Evolutionary conservation across 108 stramenopile species (phyloP).

Genomic region (Fragilaria crotonensis): DNA sequence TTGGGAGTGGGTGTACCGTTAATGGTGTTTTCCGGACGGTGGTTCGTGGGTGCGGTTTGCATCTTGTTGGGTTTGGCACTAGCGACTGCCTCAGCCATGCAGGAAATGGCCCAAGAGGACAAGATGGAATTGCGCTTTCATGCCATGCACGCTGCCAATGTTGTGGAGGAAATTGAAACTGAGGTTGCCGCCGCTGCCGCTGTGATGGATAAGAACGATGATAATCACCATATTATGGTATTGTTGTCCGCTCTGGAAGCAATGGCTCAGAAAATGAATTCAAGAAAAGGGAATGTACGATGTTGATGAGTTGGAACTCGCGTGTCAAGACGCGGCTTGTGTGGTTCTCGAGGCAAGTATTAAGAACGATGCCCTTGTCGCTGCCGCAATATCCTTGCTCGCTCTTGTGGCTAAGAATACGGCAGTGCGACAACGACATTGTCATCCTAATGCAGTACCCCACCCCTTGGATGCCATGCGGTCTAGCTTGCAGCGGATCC

Average conservation of each 20-base stretch:
- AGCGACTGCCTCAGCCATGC: constrained; percentile 9
- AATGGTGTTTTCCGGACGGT: constrained; percentile 18
- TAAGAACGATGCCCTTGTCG: constrained; percentile 61
- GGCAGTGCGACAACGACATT: constrained; percentile 26
- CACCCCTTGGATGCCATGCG: constrained; percentile 31
- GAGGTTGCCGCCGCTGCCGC: not conserved
- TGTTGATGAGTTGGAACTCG: constrained; percentile 9
- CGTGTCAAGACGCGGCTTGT: constrained; percentile 33
- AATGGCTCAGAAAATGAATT: not conserved
- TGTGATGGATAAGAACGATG: not conserved
- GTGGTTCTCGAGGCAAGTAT: constrained; percentile 5
- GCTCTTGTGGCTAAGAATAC: constrained; percentile 55
- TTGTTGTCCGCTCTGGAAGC: not conserved
- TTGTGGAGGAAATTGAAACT: constrained; percentile 7
- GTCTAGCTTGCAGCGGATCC: constrained; percentile 25
- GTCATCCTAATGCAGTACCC: constrained; percentile 21
- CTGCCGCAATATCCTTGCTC: constrained; percentile 84
- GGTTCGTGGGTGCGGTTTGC: constrained; percentile 6
- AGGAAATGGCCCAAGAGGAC: constrained; percentile 13
- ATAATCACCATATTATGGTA: not conserved
- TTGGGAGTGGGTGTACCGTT: constrained; percentile 15
- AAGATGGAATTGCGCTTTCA: constrained; percentile 26
- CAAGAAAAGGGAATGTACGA: constrained; percentile 3
- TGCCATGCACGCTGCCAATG: constrained; percentile 17
- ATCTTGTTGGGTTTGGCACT: constrained; percentile 9